Conservation (phyloP, 2,329 filamentous ascomycete genomes). For the Penicillium sp. region DNA sequence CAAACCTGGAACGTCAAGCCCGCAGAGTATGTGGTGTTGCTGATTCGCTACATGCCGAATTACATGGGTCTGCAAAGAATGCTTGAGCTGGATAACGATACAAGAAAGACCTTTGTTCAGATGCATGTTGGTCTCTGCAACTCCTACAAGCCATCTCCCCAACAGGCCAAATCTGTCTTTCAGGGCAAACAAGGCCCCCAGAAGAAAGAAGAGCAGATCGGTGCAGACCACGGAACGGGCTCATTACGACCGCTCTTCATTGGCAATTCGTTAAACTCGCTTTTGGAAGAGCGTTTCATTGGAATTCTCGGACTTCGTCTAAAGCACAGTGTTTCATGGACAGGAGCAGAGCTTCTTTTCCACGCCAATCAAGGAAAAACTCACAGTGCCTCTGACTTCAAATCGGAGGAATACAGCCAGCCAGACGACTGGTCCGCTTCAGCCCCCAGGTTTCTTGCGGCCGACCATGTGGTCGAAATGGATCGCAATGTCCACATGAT, state of each 20-base stretch:
- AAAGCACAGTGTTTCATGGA: constrained; percentile 62
- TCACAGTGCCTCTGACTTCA: constrained; percentile 10
- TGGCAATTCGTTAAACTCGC: constrained; percentile 68
- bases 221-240: neutral
- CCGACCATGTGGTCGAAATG: constrained; percentile 52
- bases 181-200: neutral
- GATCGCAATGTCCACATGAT: constrained; percentile 28
- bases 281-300: constrained; percentile 68
- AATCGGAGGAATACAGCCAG: constrained; percentile 18
- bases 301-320: constrained; percentile 63
- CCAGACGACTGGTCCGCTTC: constrained; percentile 27
- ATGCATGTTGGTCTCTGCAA: constrained; percentile 72
- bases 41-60: constrained; percentile 64
- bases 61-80: constrained; percentile 62
- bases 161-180: constrained; percentile 58
- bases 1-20: constrained; percentile 73
- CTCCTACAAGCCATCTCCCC: constrained; percentile 69
- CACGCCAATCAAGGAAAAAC: constrained; percentile 48
- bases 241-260: constrained; percentile 65
- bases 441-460: constrained; percentile 47
- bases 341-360: constrained; percentile 64
- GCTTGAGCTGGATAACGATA: constrained; percentile 48
- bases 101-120: constrained; percentile 44
- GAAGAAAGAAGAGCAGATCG: neutral
- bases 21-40: constrained; percentile 70